A percentile compares a stretch with the other conserved stretches of the same genome.
Conservation (phyloP, 306 rosid genomes). For the Senna siamea region DNA sequence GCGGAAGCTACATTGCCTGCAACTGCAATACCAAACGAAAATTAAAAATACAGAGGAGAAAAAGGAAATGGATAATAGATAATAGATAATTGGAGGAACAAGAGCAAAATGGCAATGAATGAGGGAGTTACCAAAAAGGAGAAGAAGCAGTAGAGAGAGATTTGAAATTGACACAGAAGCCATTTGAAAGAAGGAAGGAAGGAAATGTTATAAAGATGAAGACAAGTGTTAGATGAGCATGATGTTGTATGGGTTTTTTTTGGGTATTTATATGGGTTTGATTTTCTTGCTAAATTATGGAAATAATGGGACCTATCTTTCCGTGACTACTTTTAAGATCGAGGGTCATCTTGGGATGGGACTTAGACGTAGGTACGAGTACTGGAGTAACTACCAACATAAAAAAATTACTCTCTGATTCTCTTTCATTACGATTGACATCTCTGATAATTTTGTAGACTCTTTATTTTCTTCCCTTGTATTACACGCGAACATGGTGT, state of each 20-base stretch:
- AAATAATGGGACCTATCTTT: background rate
- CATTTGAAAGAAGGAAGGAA: constrained; percentile 1
- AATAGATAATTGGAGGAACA: too few species aligned
- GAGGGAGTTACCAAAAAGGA: constrained; percentile 9
- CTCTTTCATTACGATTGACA: too few species aligned
- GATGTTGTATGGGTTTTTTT: too few species aligned
- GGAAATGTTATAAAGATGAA: background rate
- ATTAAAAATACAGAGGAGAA: background rate
- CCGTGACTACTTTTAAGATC: constrained; percentile 3
- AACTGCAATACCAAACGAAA: background rate
- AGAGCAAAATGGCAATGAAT: background rate
- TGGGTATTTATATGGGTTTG: constrained; percentile 6
- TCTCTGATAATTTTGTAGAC: too few species aligned
- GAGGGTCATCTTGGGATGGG: constrained; percentile 17
- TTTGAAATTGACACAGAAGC: background rate
- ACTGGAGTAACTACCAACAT: too few species aligned
- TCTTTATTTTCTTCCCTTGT: too few species aligned
- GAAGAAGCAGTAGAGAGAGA: background rate
- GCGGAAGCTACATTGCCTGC: constrained; percentile 40
- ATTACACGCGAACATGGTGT: too few species aligned
- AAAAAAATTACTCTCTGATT: too few species aligned
- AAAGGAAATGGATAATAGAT: too few species aligned
- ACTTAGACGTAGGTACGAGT: too few species aligned
- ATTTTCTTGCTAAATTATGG: background rate
- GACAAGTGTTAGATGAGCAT: background rate